Base-by-base conservation (phyloP, 1,139 yeast genomes). In the Hanseniaspora gamundiae region DNA sequence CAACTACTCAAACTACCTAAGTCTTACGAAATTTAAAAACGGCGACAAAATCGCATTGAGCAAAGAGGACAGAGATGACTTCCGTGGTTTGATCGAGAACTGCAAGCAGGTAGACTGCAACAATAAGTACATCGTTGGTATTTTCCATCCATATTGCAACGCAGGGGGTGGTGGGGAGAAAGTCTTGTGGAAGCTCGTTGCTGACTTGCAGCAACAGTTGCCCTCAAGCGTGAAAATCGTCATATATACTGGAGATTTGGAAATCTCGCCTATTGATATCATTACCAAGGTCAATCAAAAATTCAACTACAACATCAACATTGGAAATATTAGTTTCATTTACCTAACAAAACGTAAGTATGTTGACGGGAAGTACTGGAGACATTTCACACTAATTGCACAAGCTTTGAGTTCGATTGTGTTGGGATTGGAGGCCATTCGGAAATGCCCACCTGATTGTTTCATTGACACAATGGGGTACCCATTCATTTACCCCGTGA, bases 141-240 rank as follows among this genome's bases (percentile, higher is more conserved):
- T 84, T 58, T 87, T 91, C 68, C 99, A 93, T 62, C 98, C 98
- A 0, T 84, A 81, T 45, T 88, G 96, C 51, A 85, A 85, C 59
- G 93, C 95, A 40, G 95, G 95, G 35, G 98, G 98, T 17, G 99
- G 99, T 35, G 99, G 99, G 21, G 99, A 93, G 61, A 74, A 94
- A 43, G 98, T 93, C 0, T 68, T 93, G 40, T 93, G 98, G 98
- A 87, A 85, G 46, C 95, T 96, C 0, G 85, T 91, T 6, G 71
- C 76, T 51, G 72, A 81, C 22, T 84, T 95, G 0, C 66, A 88
- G 48, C 54, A 62, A 10, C 66, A 70, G 33, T 70, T 71, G 49
- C 65, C 66, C 5, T 60, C 63, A 38, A 76, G 78, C 52, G 65
- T 84, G n/a, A 44, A 41, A n/a, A 85, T 76, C 9, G 80, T 76